Conservation (phyloP, 192 early-diverging fungal genomes). For the Umbelopsis ramanniana region DNA sequence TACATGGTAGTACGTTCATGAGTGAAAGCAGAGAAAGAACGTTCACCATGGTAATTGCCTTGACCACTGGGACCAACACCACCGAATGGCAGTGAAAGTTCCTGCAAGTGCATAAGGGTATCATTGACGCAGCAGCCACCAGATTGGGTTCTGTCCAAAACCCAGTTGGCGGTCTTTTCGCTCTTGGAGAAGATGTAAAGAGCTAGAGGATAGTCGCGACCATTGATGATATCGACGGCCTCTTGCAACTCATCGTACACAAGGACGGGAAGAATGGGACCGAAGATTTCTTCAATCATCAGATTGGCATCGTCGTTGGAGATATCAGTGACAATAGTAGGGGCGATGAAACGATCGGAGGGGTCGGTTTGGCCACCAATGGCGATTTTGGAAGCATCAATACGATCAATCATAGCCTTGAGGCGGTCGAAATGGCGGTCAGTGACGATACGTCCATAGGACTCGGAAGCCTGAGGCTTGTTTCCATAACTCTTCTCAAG, state of each 20-base stretch:
- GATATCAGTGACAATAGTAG: conserved; percentile 62
- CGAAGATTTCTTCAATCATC: conserved; percentile 74
- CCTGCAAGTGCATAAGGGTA: conserved; percentile 61
- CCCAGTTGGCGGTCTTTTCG: conserved; percentile 23
- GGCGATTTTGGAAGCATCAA: conserved; percentile 36
- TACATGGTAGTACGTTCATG: conserved; percentile 66
- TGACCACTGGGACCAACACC: conserved; percentile 80
- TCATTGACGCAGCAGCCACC: conserved; percentile 79
- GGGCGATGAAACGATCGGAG: conserved; percentile 53
- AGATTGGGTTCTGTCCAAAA: conserved; percentile 56
- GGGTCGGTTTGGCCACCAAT: conserved; percentile 51
- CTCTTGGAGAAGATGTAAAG: conserved; percentile 38
- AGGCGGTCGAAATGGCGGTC: conserved; percentile 73
- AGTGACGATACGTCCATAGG: conserved; percentile 77
- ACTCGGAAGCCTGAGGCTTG: conserved; percentile 49
- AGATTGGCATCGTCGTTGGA: conserved; percentile 21
- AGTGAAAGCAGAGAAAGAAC: conserved; percentile 75
- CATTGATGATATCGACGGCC: conserved; percentile 39
- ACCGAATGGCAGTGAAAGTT: conserved; percentile 71
- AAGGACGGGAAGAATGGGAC: conserved; percentile 64
- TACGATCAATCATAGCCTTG: conserved; percentile 49
- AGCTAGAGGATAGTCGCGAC: conserved; percentile 30
- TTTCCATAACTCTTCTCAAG: conserved; percentile 52
- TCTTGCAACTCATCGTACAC: conserved; percentile 36
- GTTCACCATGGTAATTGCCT: conserved; percentile 76